A percentile compares a stretch with the other conserved stretches of the same genome.
These are phyloP conservation scores for Stephania japonica DNA, from an alignment of 164 flowering plant genomes.

Conservation along the genomic window DNA sequence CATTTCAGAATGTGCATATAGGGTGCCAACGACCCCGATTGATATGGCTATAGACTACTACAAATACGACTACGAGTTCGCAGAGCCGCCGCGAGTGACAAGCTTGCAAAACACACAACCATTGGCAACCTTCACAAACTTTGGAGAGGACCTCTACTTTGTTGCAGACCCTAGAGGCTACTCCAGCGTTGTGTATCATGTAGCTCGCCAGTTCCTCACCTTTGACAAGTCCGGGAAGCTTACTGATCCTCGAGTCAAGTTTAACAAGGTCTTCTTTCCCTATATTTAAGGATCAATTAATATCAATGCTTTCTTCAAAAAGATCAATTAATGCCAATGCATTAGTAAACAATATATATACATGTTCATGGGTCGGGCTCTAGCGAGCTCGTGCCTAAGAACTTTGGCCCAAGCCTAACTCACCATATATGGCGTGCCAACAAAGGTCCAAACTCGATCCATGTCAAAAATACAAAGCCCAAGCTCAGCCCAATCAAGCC, in stretches of 20 bases:
- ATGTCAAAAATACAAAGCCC: too few relatives aligned
- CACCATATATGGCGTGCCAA: too few relatives aligned
- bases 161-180: slow-evolving; percentile 42
- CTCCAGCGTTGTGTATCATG: slow-evolving; percentile 26
- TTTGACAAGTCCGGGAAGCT: slow-evolving; percentile 17
- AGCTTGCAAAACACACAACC: slow-evolving; percentile 37
- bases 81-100: slow-evolving; percentile 40
- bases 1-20: slow-evolving; percentile 1
- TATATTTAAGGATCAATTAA: too few relatives aligned
- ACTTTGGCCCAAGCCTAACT: too few relatives aligned
- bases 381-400: too few relatives aligned
- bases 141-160: slow-evolving; percentile 30
- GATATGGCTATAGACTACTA: slow-evolving; percentile 30
- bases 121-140: slow-evolving; percentile 24
- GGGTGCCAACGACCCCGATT: slow-evolving; percentile 26
- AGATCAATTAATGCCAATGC: too few relatives aligned
- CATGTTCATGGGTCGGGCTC: too few relatives aligned
- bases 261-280: slow-evolving; percentile 19
- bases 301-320: too few relatives aligned
- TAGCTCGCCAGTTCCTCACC: slow-evolving; percentile 24
- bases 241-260: slow-evolving; percentile 25
- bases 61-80: slow-evolving; percentile 32
- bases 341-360: too few relatives aligned
- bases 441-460: too few relatives aligned
- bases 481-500: too few relatives aligned